phyloP scores from a whole-genome alignment of 2,329 filamentous ascomycete genomes.

The Metarhizium brunneum region DNA sequence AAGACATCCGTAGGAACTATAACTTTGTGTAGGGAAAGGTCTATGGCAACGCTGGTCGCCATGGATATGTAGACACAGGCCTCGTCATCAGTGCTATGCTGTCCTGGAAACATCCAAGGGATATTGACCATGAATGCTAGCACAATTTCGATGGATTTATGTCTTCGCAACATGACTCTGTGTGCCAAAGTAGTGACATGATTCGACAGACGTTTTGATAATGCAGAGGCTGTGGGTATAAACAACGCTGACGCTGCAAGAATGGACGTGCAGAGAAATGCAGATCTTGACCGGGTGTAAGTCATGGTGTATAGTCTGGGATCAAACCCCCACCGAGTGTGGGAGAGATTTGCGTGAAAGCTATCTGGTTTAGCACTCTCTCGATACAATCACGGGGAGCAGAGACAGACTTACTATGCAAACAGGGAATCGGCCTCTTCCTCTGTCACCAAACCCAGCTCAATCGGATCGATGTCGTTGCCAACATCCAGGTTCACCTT shows the following conservation, averaged over 20 bases:
- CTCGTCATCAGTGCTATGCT: constrained; percentile 62
- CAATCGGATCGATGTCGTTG: constrained; percentile 57
- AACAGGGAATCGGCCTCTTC: constrained; percentile 58
- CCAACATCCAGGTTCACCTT: constrained; percentile 55
- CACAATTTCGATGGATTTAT: constrained; percentile 64
- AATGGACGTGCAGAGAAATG: constrained; percentile 64
- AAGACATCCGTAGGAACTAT: constrained; percentile 43
- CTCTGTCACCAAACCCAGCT: constrained; percentile 57
- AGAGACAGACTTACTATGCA: constrained; percentile 41
- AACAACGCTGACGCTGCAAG: constrained; percentile 61
- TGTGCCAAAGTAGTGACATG: constrained; percentile 56
- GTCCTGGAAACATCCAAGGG: constrained; percentile 63
- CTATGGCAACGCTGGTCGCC: constrained; percentile 59
- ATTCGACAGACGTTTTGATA: constrained; percentile 56
- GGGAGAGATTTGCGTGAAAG: constrained; percentile 60
- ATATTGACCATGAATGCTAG: constrained; percentile 68
- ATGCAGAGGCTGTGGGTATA: constrained; percentile 49
- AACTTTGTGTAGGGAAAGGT: constrained; percentile 62
- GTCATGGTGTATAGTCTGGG: constrained; percentile 54
- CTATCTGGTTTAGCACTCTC: constrained; percentile 24
- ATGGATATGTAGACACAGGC: constrained; percentile 63
- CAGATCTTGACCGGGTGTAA: constrained; percentile 58
- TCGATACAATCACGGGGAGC: background rate
- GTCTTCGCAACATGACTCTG: constrained; percentile 49
- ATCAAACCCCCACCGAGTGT: constrained; percentile 67